Evolutionary conservation across 2,329 filamentous ascomycete genomes (phyloP).

Genomic region (Rutstroemia sp.): DNA sequence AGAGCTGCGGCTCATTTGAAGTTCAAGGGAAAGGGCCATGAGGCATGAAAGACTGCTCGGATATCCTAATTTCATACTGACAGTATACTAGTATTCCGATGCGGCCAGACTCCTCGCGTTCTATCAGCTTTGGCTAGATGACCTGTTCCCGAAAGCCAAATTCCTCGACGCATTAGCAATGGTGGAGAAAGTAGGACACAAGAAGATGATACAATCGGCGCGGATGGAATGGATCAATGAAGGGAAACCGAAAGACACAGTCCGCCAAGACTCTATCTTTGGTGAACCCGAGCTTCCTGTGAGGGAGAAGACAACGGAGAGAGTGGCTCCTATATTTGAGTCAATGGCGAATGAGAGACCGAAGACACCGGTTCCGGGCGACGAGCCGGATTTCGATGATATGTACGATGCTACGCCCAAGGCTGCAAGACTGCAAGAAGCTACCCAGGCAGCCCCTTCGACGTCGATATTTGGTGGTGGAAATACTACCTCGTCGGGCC

Average conservation of each 20-base stretch:
- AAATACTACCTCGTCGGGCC: constrained; percentile 22
- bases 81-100: constrained; percentile 63
- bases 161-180: constrained; percentile 85
- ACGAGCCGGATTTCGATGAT: constrained; percentile 33
- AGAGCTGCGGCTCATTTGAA: constrained; percentile 63
- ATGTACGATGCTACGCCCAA: constrained; percentile 48
- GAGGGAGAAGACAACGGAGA: constrained; percentile 25
- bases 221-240: constrained; percentile 82
- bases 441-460: constrained; percentile 14
- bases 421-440: constrained; percentile 15
- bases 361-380: constrained; percentile 31
- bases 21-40: constrained; percentile 90
- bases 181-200: constrained; percentile 90
- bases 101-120: constrained; percentile 74
- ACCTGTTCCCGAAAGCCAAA: constrained; percentile 88
- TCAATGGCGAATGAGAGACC: constrained; percentile 19
- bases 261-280: constrained; percentile 25
- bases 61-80: constrained; percentile 6
- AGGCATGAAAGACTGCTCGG: constrained; percentile 43
- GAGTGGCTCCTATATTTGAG: constrained; percentile 35
- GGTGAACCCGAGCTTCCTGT: constrained; percentile 22
- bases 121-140: constrained; percentile 95
- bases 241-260: constrained; percentile 43
- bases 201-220: constrained; percentile 66
- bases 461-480: constrained; percentile 19